These are phyloP conservation scores for Ganoderma leucocontextum DNA, from an alignment of 1,284 basidiomycete genomes.

Conservation along the genomic window DNA sequence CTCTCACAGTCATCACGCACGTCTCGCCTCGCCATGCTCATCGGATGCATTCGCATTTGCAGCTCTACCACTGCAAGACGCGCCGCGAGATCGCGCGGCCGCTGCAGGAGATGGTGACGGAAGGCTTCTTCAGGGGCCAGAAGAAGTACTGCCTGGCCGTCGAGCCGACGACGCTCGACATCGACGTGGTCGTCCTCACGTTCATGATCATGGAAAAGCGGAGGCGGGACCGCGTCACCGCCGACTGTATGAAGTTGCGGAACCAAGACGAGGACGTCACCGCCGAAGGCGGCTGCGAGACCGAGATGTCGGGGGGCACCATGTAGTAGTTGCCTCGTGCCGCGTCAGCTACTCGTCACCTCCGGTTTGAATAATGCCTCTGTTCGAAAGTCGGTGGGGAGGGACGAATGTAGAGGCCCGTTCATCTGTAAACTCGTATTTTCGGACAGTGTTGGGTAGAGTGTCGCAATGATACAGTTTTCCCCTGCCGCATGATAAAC, in stretches of 20 bases:
- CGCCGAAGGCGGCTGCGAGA: constrained; percentile 41
- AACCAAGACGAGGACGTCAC: constrained; percentile 49
- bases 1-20: neutral
- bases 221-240: constrained; percentile 47
- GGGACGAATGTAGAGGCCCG: neutral
- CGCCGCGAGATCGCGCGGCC: constrained; percentile 53
- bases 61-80: constrained; percentile 34
- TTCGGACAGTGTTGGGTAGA: neutral
- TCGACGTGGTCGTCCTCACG: constrained; percentile 59
- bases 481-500: neutral
- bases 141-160: constrained; percentile 53
- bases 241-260: constrained; percentile 41
- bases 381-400: neutral
- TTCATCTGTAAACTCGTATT: neutral
- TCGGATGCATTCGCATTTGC: constrained; percentile 42
- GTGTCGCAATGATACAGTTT: constrained; percentile 1
- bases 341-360: neutral
- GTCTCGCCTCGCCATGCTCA: no score
- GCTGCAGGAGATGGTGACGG: constrained; percentile 41
- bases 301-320: neutral
- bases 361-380: neutral
- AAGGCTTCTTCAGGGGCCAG: constrained; percentile 57
- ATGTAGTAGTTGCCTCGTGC: neutral
- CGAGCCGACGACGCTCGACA: constrained; percentile 51
- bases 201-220: constrained; percentile 63